A percentile compares a stretch with the other conserved stretches of the same genome.
phyloP scores from a whole-genome alignment of 306 rosid genomes.

The Pyrus communis region DNA sequence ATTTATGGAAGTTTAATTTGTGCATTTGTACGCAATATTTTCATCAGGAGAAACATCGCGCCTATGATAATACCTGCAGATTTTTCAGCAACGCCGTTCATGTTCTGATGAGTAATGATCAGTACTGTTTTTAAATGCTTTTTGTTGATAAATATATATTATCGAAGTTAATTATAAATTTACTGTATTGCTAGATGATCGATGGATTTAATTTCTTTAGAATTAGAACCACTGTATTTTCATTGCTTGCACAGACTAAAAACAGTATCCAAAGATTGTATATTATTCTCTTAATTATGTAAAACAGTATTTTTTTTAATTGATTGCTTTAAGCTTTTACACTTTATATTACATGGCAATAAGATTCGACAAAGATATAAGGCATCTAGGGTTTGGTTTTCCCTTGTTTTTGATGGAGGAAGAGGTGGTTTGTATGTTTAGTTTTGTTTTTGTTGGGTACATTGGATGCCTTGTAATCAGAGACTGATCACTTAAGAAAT shows the following conservation, averaged over 20 bases:
- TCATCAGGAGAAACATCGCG: constrained; percentile 3
- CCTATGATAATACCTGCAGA: not conserved
- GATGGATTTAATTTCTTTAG: not conserved
- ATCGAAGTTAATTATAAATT: not conserved
- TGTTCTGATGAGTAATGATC: constrained; percentile 26
- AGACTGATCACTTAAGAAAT: no score
- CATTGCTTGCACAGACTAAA: not conserved
- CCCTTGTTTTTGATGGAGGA: no score
- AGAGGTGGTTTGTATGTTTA: not conserved
- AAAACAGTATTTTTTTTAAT: no score
- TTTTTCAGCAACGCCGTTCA: constrained; percentile 9
- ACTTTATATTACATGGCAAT: not conserved
- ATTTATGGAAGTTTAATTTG: not conserved
- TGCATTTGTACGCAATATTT: not conserved
- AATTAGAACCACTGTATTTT: not conserved
- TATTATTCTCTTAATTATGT: no score
- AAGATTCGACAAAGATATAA: not conserved
- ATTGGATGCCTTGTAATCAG: no score
- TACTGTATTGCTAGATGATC: not conserved
- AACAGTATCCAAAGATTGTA: not conserved
- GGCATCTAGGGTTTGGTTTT: no score
- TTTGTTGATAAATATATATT: not conserved
- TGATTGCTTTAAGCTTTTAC: not conserved
- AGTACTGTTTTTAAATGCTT: not conserved
- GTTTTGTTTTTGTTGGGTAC: not conserved